Base-by-base conservation (phyloP, 2,329 filamentous ascomycete species). In the Epichloe gansuensis region DNA sequence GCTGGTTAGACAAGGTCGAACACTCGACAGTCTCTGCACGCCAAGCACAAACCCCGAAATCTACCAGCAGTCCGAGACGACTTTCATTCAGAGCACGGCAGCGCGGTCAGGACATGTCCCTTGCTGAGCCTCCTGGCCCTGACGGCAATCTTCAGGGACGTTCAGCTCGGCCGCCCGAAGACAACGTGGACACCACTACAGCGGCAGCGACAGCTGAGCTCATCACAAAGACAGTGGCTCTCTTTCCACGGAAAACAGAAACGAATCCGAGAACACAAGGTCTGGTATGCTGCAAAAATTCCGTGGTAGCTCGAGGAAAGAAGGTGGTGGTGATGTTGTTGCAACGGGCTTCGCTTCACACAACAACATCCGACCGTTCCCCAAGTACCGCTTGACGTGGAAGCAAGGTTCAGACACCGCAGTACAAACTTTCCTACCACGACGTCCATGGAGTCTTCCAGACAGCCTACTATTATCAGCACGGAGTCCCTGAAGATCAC, bases 401-500 rank as follows among this genome's bases (percentile, higher is more conserved):
- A 70, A 55, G 57, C 62, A 34, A 71, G 66, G 49, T 57, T 70
- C 35, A 63, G 65, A 35, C 65, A 68, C 43, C 69, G 67, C 35
- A 57, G 61, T 12, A 63, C 62, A 21, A 56, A 59, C n/a, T 66
- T 67, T 21, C 65, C 69, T 0, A 59, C 65, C 48, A 61, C 65
- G 13, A 61, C 65, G 13, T 63, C 67, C 1, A 72, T 68, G 56
- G 67, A 66, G 42, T 57, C 70, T 11, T 60, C 63, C 5, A 57
- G 74, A 46, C 69, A 66, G 45, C 62, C 65, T 0, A 69, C 72
- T 35, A 58, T 66, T 35, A 58, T 66, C n/a, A 76, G 71, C 58
- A 70, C 70, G 56, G 74, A 76, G 28, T 75, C 72, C 0, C 60
- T 77, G 28, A 72, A 72, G 50, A 77, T 74, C 1, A 76, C 77